Evolutionary conservation across 2,329 filamentous ascomycete species (phyloP).

Genomic region (Epichloe gansuensis): DNA sequence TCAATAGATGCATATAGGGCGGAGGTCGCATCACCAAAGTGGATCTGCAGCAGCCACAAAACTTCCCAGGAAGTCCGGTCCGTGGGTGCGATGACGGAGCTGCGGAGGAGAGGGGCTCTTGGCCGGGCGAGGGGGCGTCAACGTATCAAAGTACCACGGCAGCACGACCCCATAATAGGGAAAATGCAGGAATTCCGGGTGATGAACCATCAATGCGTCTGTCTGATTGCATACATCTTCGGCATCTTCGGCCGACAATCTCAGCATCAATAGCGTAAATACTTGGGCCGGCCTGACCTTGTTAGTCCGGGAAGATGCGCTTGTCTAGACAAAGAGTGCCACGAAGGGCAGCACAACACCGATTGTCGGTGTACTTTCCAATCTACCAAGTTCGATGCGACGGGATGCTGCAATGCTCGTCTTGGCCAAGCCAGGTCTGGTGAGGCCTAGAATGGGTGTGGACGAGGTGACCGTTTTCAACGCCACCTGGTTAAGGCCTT

Average conservation of each 20-base stretch:
- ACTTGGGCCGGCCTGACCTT: too few relatives aligned
- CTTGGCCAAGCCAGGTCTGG: too few relatives aligned
- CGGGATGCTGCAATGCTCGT: too few relatives aligned
- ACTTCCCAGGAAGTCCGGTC: background rate
- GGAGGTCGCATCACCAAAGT: background rate
- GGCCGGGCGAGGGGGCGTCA: background rate
- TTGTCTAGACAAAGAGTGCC: too few relatives aligned
- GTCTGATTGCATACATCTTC: background rate
- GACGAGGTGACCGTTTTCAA: too few relatives aligned
- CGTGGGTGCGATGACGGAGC: conserved; percentile 1
- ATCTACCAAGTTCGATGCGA: too few relatives aligned
- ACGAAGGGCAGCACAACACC: too few relatives aligned
- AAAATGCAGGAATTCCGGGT: background rate
- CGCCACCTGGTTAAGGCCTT: too few relatives aligned
- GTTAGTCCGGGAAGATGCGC: too few relatives aligned
- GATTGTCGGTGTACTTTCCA: too few relatives aligned
- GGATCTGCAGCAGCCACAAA: conserved; percentile 2
- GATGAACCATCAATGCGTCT: background rate
- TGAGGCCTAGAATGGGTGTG: too few relatives aligned
- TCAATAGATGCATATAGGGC: conserved; percentile 18
- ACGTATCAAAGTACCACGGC: background rate
- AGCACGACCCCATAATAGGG: background rate
- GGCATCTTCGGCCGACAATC: background rate
- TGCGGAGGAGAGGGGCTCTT: background rate
- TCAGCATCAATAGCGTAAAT: too few relatives aligned